phyloP scores from a whole-genome alignment of 371 early-diverging fungal genomes.

The Saksenaea vasiformis region DNA sequence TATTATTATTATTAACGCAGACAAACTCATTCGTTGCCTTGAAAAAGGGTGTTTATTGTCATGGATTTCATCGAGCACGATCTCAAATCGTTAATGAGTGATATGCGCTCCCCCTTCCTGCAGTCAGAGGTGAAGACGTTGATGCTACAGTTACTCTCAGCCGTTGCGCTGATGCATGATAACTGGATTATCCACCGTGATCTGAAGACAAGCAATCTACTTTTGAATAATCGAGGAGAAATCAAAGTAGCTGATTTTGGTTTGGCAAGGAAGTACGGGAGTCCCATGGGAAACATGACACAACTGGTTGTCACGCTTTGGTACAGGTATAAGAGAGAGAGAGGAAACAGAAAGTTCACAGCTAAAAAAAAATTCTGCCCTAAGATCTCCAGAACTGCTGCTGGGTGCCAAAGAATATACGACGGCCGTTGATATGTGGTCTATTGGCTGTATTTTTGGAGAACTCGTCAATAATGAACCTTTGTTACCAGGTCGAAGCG shows the following conservation, averaged over 20 bases:
- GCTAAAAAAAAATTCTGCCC: background rate
- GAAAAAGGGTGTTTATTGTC: slow-evolving; percentile 87
- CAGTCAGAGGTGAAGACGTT: slow-evolving; percentile 93
- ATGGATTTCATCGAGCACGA: slow-evolving; percentile 98
- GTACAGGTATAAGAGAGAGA: slow-evolving; percentile 62
- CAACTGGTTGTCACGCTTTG: slow-evolving; percentile 92
- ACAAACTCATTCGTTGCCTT: background rate
- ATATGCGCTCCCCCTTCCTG: slow-evolving; percentile 77
- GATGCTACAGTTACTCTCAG: slow-evolving; percentile 86
- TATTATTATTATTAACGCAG: too few species aligned
- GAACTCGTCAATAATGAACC: slow-evolving; percentile 82
- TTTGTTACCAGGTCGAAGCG: slow-evolving; percentile 74
- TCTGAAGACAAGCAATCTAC: slow-evolving; percentile 95
- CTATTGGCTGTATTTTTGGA: slow-evolving; percentile 92
- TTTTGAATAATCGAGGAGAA: slow-evolving; percentile 84
- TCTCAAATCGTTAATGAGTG: slow-evolving; percentile 86
- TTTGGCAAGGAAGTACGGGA: slow-evolving; percentile 75
- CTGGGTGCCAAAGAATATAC: slow-evolving; percentile 91
- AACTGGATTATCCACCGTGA: slow-evolving; percentile 98
- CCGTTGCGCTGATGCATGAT: slow-evolving; percentile 87
- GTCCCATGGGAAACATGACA: slow-evolving; percentile 77
- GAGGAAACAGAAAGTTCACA: background rate
- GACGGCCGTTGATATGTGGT: slow-evolving; percentile 98
- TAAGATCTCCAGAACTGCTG: slow-evolving; percentile 97
- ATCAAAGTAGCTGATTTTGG: slow-evolving; percentile 91